phyloP scores from a whole-genome alignment of 2,329 filamentous ascomycete species.

The Fusarium beomiforme region DNA sequence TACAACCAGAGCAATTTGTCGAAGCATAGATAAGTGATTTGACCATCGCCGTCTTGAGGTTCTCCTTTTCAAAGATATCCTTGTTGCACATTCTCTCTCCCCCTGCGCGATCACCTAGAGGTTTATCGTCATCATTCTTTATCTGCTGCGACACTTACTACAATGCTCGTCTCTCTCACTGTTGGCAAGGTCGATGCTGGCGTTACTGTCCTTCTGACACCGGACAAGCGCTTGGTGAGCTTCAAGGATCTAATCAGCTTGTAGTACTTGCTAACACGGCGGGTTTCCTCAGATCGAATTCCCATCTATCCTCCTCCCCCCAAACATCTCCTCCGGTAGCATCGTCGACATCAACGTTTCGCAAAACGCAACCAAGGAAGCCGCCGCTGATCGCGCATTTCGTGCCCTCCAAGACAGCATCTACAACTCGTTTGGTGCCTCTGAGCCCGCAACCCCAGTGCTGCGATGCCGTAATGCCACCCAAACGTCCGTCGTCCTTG shows the following conservation, averaged over 20 bases:
- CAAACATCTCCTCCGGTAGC: slow-evolving; percentile 93
- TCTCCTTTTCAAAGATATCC: slow-evolving; percentile 2
- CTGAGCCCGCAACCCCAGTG: slow-evolving; percentile 78
- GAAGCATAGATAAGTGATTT: neutral
- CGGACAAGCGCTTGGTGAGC: slow-evolving; percentile 93
- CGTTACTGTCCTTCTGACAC: slow-evolving; percentile 94
- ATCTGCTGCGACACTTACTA: slow-evolving; percentile 42
- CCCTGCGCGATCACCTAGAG: neutral
- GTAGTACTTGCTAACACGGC: slow-evolving; percentile 31
- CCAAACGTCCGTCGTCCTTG: slow-evolving; percentile 96
- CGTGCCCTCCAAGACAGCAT: slow-evolving; percentile 88
- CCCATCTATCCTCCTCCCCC: slow-evolving; percentile 94
- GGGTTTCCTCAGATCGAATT: slow-evolving; percentile 83
- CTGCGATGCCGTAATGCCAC: slow-evolving; percentile 96
- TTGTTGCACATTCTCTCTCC: slow-evolving; percentile 1
- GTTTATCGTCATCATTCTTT: slow-evolving; percentile 4
- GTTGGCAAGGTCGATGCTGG: slow-evolving; percentile 99
- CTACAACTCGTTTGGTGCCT: slow-evolving; percentile 83
- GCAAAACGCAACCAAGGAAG: slow-evolving; percentile 84
- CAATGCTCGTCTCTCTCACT: slow-evolving; percentile 95
- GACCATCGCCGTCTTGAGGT: neutral
- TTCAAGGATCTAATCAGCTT: neutral
- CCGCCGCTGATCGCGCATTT: slow-evolving; percentile 79
- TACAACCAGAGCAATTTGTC: neutral
- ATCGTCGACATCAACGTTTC: slow-evolving; percentile 98